Conservation (phyloP, 2,329 filamentous ascomycete genomes). For the Pseudogymnoascus sp. region DNA sequence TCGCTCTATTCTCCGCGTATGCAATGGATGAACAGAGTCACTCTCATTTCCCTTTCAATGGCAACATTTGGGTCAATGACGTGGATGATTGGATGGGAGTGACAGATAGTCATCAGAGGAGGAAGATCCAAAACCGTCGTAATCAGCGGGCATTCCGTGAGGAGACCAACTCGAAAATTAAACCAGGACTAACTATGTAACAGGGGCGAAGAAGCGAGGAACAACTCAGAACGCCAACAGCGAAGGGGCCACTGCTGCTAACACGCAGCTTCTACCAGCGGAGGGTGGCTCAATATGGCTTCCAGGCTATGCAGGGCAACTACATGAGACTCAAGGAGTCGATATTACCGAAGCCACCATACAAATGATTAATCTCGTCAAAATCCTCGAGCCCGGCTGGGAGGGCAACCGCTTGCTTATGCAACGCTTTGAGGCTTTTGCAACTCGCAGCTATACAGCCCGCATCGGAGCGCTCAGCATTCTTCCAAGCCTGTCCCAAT, state of each 20-base stretch:
- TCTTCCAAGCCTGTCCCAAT: constrained; percentile 2
- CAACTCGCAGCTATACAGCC: constrained; percentile 8
- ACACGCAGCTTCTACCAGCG: neutral
- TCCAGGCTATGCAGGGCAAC: neutral
- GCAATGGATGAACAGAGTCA: neutral
- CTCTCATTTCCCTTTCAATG: neutral
- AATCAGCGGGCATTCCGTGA: neutral
- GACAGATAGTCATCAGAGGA: neutral
- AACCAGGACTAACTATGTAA: neutral
- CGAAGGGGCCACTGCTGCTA: neutral
- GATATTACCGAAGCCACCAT: neutral
- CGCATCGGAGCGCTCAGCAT: constrained; percentile 1
- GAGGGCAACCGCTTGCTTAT: neutral
- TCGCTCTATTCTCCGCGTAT: neutral
- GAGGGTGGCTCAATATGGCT: neutral
- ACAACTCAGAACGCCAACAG: neutral
- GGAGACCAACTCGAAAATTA: neutral
- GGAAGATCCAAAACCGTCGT: neutral
- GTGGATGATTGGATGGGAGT: neutral
- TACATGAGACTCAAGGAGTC: neutral
- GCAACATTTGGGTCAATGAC: neutral
- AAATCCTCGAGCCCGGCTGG: neutral
- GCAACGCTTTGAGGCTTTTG: constrained; percentile 8
- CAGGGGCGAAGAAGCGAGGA: neutral
- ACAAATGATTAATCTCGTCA: neutral